phyloP scores from a whole-genome alignment of 345 rosid genomes.

The Bruguiera gymnorhiza region DNA sequence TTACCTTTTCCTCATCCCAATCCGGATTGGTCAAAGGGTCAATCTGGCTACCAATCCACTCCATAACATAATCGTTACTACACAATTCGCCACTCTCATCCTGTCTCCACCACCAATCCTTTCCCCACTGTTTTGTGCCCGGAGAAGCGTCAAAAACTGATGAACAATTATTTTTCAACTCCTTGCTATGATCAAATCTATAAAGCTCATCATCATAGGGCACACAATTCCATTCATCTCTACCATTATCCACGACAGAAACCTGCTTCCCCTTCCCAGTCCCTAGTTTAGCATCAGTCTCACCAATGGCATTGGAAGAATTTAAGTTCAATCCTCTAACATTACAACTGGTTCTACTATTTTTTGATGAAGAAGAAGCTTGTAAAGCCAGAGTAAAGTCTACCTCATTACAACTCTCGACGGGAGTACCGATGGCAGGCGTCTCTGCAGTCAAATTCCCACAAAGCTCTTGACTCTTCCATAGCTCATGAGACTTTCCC shows the following conservation, averaged over 20 bases:
- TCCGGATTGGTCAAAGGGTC: conserved; percentile 60
- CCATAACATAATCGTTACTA: conserved; percentile 91
- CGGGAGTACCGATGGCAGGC: conserved; percentile 26
- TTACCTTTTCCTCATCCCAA: conserved; percentile 77
- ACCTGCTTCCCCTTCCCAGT: conserved; percentile 73
- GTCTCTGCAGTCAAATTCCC: conserved; percentile 53
- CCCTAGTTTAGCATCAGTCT: conserved; percentile 31
- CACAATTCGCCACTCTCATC: conserved; percentile 89
- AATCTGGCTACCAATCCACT: conserved; percentile 98
- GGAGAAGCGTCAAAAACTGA: conserved; percentile 41
- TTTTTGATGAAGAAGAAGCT: conserved; percentile 88
- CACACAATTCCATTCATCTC: conserved; percentile 59
- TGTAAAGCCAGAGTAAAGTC: conserved; percentile 92
- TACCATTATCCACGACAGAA: conserved; percentile 39
- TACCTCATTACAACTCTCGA: conserved; percentile 50
- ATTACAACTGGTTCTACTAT: conserved; percentile 50
- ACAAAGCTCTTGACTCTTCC: conserved; percentile 60
- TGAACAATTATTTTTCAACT: conserved; percentile 45
- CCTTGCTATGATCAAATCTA: conserved; percentile 45
- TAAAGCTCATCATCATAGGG: conserved; percentile 52
- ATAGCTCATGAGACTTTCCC: conserved; percentile 73
- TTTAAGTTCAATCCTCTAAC: conserved; percentile 55
- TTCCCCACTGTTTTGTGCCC: conserved; percentile 78
- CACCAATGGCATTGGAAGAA: conserved; percentile 42
- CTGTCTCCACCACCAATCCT: conserved; percentile 99